Evolutionary conservation across 2,329 filamentous ascomycete genomes (phyloP).

Genomic region (Chaetomium olivaceum): DNA sequence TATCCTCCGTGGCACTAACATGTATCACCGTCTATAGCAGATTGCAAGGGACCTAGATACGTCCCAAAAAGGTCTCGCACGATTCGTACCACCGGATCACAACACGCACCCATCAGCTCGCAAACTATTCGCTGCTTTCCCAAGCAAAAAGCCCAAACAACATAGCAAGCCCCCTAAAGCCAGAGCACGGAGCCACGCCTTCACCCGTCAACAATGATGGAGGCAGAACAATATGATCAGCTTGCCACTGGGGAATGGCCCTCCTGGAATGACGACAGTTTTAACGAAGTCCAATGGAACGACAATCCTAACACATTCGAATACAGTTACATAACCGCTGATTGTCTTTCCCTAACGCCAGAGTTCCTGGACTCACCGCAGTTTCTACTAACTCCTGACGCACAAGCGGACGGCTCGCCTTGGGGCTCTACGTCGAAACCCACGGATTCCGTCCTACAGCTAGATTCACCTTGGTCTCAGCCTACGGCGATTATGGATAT

Average conservation of each 20-base stretch:
- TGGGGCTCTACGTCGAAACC: not conserved
- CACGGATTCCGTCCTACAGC: not conserved
- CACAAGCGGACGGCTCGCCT: not conserved
- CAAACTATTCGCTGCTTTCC: not conserved
- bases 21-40: not conserved
- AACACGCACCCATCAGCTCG: not conserved
- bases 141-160: not conserved
- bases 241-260: not conserved
- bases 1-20: not conserved
- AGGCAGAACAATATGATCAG: not conserved
- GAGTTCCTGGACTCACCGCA: not conserved
- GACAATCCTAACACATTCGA: not conserved
- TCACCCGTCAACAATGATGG: not conserved
- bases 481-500: not conserved
- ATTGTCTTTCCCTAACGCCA: not conserved
- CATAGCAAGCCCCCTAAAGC: not conserved
- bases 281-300: not conserved
- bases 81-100: slow-evolving; percentile 6
- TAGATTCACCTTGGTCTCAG: not conserved
- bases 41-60: slow-evolving; percentile 10
- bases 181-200: not conserved
- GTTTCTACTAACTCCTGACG: not conserved
- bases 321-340: not conserved
- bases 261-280: not conserved
- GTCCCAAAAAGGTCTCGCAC: slow-evolving; percentile 14